These are phyloP conservation scores for Arthrobotrys sinensis DNA, from an alignment of 2,329 filamentous ascomycete genomes.

Conservation along the genomic window DNA sequence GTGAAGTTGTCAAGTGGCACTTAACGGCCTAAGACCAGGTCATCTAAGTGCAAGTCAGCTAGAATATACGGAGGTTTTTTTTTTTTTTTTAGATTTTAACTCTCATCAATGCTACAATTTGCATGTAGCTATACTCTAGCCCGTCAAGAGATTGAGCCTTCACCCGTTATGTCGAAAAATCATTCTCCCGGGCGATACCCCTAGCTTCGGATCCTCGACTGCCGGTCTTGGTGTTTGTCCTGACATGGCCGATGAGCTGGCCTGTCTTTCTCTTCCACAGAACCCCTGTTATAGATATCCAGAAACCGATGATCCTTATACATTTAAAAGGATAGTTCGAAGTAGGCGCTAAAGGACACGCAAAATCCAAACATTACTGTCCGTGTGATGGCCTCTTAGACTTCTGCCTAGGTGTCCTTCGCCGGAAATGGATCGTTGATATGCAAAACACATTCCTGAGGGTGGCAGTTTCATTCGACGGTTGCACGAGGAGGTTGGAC, in stretches of 20 bases:
- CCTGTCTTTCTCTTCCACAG: background rate
- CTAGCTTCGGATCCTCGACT: background rate
- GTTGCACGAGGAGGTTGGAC: conserved; percentile 12
- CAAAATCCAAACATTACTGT: conserved; percentile 18
- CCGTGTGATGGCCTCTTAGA: conserved; percentile 34
- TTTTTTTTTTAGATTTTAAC: background rate
- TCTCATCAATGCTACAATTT: no score
- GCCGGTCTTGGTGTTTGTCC: background rate
- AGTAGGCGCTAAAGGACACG: conserved; percentile 8
- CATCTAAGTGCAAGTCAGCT: background rate
- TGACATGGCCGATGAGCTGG: background rate
- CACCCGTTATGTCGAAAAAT: background rate
- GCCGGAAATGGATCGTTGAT: conserved; percentile 57
- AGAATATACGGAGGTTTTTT: conserved; percentile 2
- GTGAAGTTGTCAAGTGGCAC: no score
- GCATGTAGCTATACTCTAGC: no score
- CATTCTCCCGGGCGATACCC: background rate
- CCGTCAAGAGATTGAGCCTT: no score
- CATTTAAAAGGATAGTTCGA: conserved; percentile 16
- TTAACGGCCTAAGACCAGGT: no score
- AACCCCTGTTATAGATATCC: conserved; percentile 35
- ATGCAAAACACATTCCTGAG: conserved; percentile 58
- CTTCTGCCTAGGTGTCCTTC: conserved; percentile 54
- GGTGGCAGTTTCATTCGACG: conserved; percentile 31
- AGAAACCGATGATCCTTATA: conserved; percentile 31